Conservation (phyloP, 202 grass and related monocot species). For the Zizania palustris region DNA sequence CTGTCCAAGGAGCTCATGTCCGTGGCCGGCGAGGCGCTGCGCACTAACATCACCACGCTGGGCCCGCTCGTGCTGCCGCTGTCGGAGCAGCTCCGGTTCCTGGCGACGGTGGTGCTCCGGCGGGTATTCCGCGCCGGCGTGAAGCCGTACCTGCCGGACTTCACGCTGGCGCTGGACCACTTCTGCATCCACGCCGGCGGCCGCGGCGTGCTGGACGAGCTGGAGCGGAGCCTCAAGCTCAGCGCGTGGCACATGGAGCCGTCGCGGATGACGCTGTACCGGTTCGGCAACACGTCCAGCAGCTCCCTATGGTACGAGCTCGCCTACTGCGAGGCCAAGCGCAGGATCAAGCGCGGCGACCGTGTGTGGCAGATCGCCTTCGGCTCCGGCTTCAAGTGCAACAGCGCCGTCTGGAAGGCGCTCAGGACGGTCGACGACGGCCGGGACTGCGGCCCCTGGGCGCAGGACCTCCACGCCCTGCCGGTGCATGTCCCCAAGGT, state of each 20-base stretch:
- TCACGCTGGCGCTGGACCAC: slow-evolving; percentile 47
- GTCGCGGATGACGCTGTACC: slow-evolving; percentile 66
- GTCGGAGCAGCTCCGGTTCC: slow-evolving; percentile 75
- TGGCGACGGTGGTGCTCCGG: slow-evolving; percentile 44
- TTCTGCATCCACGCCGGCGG: slow-evolving; percentile 61
- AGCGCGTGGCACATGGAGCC: slow-evolving; percentile 88
- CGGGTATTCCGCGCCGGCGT: slow-evolving; percentile 19
- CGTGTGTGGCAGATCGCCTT: slow-evolving; percentile 69
- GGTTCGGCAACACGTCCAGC: slow-evolving; percentile 57
- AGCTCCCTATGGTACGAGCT: slow-evolving; percentile 79
- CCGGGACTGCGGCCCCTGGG: slow-evolving; percentile 50
- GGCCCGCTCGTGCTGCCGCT: slow-evolving; percentile 48
- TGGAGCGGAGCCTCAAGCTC: slow-evolving; percentile 54
- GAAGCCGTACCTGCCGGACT: slow-evolving; percentile 52
- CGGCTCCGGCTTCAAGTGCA: slow-evolving; percentile 92
- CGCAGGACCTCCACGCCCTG: slow-evolving; percentile 46
- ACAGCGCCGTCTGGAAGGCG: slow-evolving; percentile 81
- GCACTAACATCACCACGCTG: slow-evolving; percentile 54
- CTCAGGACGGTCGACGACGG: slow-evolving; percentile 54
- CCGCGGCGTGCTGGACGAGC: slow-evolving; percentile 52
- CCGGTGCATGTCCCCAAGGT: slow-evolving; percentile 81
- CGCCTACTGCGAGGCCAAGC: slow-evolving; percentile 58
- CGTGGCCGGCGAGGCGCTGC: slow-evolving; percentile 64
- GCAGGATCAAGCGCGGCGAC: slow-evolving; percentile 36
- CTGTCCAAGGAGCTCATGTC: slow-evolving; percentile 87